These are phyloP conservation scores for Posidonia oceanica DNA, from an alignment of 116 monocot species.

Conservation along the genomic window DNA sequence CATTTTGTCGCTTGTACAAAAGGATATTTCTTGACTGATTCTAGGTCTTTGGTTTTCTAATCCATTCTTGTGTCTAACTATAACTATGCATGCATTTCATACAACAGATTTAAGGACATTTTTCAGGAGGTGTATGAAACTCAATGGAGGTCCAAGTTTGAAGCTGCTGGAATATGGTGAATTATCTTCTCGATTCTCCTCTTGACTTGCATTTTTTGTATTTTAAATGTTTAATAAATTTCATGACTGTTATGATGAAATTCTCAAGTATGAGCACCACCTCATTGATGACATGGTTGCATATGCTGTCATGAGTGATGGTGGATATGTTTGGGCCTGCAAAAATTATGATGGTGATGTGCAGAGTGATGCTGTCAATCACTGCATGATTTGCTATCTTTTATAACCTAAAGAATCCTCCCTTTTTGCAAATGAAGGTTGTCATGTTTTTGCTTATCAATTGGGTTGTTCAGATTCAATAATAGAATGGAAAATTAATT, in stretches of 20 bases:
- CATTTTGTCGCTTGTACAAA: background rate
- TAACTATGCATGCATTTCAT: background rate
- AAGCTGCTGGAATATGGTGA: slow-evolving; percentile 89
- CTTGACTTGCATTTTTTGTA: background rate
- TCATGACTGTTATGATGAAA: background rate
- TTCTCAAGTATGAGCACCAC: slow-evolving; percentile 83
- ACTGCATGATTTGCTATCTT: too few species aligned
- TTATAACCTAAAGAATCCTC: too few species aligned
- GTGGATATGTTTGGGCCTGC: slow-evolving; percentile 98
- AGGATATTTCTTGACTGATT: background rate
- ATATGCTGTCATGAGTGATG: slow-evolving; percentile 95
- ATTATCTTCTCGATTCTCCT: background rate
- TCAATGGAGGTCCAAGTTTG: slow-evolving; percentile 86
- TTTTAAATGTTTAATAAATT: background rate
- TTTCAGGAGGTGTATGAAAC: slow-evolving; percentile 94
- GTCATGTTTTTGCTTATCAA: too few species aligned
- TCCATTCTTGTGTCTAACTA: background rate
- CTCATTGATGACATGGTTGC: slow-evolving; percentile 99
- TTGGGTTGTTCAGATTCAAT: too few species aligned
- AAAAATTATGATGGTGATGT: slow-evolving; percentile 99
- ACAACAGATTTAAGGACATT: slow-evolving; percentile 85
- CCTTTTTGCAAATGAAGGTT: too few species aligned
- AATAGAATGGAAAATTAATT: too few species aligned
- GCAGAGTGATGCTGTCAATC: slow-evolving; percentile 48
- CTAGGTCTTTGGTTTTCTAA: background rate